Evolutionary conservation across 1,284 basidiomycete genomes (phyloP).

Genomic region (Irpex rosettiformis): DNA sequence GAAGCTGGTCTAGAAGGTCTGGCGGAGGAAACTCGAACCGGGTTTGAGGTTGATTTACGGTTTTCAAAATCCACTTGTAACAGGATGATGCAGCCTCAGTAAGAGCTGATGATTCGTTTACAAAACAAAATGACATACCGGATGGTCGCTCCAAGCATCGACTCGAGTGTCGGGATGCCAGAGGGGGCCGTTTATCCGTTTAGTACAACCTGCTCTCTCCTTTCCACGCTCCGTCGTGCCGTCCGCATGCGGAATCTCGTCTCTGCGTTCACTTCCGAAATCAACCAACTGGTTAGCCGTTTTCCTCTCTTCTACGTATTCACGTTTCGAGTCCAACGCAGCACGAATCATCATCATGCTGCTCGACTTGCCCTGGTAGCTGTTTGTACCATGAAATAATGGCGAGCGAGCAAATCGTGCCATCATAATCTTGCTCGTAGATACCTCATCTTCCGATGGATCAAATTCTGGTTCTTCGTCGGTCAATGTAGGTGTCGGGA

Average conservation of each 20-base stretch:
- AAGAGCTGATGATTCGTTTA: neutral
- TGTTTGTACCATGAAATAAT: neutral
- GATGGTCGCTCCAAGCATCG: neutral
- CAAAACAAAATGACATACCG: neutral
- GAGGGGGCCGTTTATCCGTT: neutral
- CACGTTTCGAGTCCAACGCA: conserved; percentile 40
- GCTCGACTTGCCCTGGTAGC: conserved; percentile 35
- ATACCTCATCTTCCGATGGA: neutral
- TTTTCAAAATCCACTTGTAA: neutral
- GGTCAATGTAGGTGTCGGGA: neutral
- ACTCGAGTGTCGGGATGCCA: neutral
- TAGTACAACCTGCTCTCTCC: no score
- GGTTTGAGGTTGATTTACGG: neutral
- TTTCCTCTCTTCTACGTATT: conserved; percentile 8
- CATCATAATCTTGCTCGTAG: neutral
- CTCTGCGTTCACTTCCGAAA: neutral
- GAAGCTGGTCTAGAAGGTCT: conserved; percentile 28
- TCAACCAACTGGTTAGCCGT: neutral
- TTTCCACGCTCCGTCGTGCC: no score
- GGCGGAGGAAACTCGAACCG: neutral
- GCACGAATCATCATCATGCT: conserved; percentile 38
- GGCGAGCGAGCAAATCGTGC: neutral
- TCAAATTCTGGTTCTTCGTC: neutral
- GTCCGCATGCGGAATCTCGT: neutral
- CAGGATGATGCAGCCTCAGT: neutral